Percentiles rank a stretch among this genome's conserved stretches.
Conservation (phyloP, 2,329 filamentous ascomycete species). For the Fonsecaea erecta region DNA sequence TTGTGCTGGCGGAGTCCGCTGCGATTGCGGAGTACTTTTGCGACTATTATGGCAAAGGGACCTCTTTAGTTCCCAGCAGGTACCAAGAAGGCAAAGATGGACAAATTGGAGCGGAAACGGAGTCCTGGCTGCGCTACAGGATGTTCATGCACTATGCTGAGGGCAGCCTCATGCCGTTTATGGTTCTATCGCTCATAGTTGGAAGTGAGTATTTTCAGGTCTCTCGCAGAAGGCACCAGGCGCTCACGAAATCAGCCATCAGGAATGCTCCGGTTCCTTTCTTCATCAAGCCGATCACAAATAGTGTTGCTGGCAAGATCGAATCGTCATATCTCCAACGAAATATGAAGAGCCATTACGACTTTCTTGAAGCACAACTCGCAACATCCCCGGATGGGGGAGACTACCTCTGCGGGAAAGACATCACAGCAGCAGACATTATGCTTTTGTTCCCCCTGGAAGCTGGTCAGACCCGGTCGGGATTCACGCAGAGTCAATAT, state of each 20-base stretch:
- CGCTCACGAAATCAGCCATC: conserved; percentile 45
- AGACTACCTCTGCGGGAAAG: conserved; percentile 49
- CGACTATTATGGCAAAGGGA: conserved; percentile 63
- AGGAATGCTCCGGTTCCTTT: conserved; percentile 64
- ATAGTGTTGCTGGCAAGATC: conserved; percentile 55
- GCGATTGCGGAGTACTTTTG: conserved; percentile 81
- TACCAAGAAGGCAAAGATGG: conserved; percentile 61
- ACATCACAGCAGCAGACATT: conserved; percentile 53
- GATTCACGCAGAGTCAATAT: conserved; percentile 45
- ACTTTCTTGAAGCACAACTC: conserved; percentile 53
- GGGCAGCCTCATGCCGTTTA: conserved; percentile 76
- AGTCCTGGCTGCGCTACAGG: conserved; percentile 64
- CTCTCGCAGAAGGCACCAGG: not conserved
- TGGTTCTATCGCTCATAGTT: conserved; percentile 69
- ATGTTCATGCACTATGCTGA: conserved; percentile 85
- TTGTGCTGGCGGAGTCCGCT: conserved; percentile 79
- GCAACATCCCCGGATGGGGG: conserved; percentile 47
- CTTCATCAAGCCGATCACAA: conserved; percentile 69
- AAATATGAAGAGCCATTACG: conserved; percentile 49
- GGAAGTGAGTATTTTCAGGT: conserved; percentile 49
- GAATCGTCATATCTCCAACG: conserved; percentile 47
- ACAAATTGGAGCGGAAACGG: conserved; percentile 61
- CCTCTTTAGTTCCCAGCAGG: conserved; percentile 56
- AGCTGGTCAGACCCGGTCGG: conserved; percentile 42
- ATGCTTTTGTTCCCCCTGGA: conserved; percentile 54